These are phyloP conservation scores for Kandelia obovata DNA, from an alignment of 345 rosid genomes.

Conservation along the genomic window DNA sequence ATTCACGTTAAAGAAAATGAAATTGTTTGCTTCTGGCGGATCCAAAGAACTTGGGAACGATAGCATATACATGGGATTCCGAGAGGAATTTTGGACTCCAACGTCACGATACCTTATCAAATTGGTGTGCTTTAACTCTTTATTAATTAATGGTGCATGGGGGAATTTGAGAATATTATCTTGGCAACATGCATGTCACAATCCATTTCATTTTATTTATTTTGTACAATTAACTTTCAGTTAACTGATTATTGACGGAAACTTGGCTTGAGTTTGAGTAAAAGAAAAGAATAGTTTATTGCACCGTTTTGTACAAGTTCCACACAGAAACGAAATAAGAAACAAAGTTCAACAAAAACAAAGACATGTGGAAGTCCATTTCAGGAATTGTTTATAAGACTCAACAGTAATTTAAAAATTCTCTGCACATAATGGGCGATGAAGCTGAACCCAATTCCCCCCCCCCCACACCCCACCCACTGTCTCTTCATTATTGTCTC, in stretches of 20 bases:
- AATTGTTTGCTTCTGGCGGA: no score
- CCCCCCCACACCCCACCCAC: not conserved
- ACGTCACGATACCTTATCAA: not conserved
- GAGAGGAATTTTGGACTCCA: not conserved
- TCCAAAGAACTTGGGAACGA: not conserved
- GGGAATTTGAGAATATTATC: no score
- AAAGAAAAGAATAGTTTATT: not conserved
- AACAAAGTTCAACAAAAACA: not conserved
- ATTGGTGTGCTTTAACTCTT: not conserved
- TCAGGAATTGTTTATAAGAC: not conserved
- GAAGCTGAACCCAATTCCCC: not conserved
- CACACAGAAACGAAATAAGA: not conserved
- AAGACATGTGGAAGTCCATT: not conserved
- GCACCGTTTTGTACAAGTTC: not conserved
- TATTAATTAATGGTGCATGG: not conserved
- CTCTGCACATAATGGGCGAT: not conserved
- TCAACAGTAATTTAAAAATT: not conserved
- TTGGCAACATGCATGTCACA: no score
- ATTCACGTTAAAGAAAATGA: no score
- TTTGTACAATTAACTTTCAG: no score
- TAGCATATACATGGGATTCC: not conserved
- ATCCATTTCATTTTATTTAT: no score
- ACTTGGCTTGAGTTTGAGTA: no score
- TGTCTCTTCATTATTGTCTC: not conserved
- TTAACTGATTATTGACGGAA: no score